These are phyloP conservation scores for Cucurbita pepo DNA, from an alignment of 306 rosid species.

Conservation along the genomic window DNA sequence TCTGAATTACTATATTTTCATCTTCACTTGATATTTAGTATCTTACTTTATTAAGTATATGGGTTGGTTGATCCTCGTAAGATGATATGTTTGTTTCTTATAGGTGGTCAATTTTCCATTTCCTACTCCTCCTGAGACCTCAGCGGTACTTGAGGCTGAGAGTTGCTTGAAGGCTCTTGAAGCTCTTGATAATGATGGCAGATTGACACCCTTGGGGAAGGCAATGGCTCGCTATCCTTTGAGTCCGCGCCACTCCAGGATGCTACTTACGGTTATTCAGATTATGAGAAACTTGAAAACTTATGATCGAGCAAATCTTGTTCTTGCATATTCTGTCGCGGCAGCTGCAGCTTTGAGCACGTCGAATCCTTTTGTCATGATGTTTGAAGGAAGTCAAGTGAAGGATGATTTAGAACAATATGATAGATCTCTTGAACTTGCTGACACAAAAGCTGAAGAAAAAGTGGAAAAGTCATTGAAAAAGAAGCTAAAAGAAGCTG, in stretches of 20 bases:
- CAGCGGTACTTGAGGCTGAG: constrained; percentile 59
- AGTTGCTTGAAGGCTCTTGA: constrained; percentile 75
- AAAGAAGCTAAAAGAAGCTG: constrained; percentile 54
- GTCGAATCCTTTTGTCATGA: constrained; percentile 60
- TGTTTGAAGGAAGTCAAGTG: constrained; percentile 41
- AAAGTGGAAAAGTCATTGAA: constrained; percentile 34
- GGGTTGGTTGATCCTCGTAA: neutral
- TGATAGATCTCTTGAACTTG: constrained; percentile 13
- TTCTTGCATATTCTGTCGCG: constrained; percentile 68
- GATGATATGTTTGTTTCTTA: neutral
- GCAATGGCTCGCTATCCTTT: constrained; percentile 78
- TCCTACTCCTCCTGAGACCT: constrained; percentile 66
- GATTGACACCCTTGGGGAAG: constrained; percentile 56
- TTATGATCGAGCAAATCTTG: constrained; percentile 32
- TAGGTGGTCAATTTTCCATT: constrained; percentile 76
- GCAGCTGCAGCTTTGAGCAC: constrained; percentile 81
- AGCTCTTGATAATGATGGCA: constrained; percentile 59
- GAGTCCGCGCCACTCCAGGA: constrained; percentile 96
- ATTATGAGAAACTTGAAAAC: constrained; percentile 30
- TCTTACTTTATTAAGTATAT: neutral
- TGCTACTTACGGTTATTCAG: constrained; percentile 65
- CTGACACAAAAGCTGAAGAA: constrained; percentile 16
- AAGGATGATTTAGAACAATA: constrained; percentile 20
- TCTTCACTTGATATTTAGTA: neutral
- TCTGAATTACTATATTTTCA: constrained; percentile 2